A percentile compares a stretch with the other conserved stretches of the same genome.
Conservation (phyloP, 1,139 yeast species). For the Insectozyma bohioensis region DNA sequence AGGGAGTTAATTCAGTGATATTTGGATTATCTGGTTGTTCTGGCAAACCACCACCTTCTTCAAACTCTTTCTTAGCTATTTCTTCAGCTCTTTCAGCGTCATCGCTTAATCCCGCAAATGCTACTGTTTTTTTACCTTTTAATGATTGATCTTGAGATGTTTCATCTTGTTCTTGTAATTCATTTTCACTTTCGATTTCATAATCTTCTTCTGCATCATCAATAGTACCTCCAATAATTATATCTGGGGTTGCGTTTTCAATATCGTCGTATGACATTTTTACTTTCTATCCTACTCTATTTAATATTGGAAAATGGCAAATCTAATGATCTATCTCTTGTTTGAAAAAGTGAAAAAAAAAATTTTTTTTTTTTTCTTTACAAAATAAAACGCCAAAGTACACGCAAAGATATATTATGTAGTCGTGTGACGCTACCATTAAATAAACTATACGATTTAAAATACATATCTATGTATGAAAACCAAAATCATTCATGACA, state of each 20-base stretch:
- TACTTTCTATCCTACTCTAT: too few relatives aligned
- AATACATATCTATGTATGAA: constrained; percentile 39
- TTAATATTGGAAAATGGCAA: too few relatives aligned
- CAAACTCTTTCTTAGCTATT: constrained; percentile 76
- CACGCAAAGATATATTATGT: too few relatives aligned
- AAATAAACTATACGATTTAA: too few relatives aligned
- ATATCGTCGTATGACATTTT: constrained; percentile 64
- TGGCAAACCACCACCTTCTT: constrained; percentile 98
- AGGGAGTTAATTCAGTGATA: constrained; percentile 73
- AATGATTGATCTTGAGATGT: constrained; percentile 23
- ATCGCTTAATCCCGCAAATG: constrained; percentile 78
- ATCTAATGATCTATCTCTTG: too few relatives aligned
- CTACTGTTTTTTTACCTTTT: constrained; percentile 70
- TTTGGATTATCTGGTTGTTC: constrained; percentile 93
- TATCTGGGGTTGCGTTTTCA: constrained; percentile 82
- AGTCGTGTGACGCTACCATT: too few relatives aligned
- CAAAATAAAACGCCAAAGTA: too few relatives aligned
- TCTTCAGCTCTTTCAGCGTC: constrained; percentile 64
- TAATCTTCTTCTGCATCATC: constrained; percentile 45
- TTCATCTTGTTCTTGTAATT: constrained; percentile 47
- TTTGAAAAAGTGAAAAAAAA: too few relatives aligned
- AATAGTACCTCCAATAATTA: constrained; percentile 73
- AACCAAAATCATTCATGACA: constrained; percentile 93
- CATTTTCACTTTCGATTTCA: constrained; percentile 51
- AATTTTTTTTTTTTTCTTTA: too few relatives aligned